phyloP scores from a whole-genome alignment of 305 asterid species.

The Solanum chacoense region DNA sequence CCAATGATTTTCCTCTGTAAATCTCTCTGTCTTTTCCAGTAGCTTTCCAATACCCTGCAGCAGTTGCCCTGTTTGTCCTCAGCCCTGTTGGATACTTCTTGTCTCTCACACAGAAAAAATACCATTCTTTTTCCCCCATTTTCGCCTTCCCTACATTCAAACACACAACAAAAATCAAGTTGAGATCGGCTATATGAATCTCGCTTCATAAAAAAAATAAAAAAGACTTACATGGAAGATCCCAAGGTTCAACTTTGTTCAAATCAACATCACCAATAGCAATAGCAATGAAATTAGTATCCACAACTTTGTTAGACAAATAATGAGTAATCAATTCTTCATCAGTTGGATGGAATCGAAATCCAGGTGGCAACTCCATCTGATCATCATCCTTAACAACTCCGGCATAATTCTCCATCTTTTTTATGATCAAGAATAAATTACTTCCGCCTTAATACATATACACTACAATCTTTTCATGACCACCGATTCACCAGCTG shows the following conservation, averaged over 20 bases:
- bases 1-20: conserved; percentile 18
- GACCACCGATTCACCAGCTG: background rate
- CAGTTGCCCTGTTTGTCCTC: conserved; percentile 50
- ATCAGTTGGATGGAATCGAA: conserved; percentile 50
- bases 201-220: background rate
- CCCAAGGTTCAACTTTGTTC: conserved; percentile 55
- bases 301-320: conserved; percentile 22
- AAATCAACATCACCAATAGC: conserved; percentile 49
- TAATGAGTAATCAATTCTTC: conserved; percentile 45
- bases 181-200: fast-evolving
- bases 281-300: conserved; percentile 18
- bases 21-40: conserved; percentile 48
- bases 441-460: background rate
- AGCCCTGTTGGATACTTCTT: conserved; percentile 44
- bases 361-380: conserved; percentile 42
- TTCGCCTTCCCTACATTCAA: conserved; percentile 31
- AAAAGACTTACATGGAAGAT: conserved; percentile 31
- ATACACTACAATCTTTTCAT: background rate
- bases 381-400: conserved; percentile 2
- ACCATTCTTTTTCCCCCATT: conserved; percentile 46
- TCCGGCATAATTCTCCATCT: conserved; percentile 23
- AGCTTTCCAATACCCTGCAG: conserved; percentile 55
- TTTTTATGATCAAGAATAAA: background rate
- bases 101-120: conserved; percentile 44
- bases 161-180: background rate